Evolutionary conservation across 179 eudicot genomes (phyloP).

Genomic region (Vitellaria paradoxa): DNA sequence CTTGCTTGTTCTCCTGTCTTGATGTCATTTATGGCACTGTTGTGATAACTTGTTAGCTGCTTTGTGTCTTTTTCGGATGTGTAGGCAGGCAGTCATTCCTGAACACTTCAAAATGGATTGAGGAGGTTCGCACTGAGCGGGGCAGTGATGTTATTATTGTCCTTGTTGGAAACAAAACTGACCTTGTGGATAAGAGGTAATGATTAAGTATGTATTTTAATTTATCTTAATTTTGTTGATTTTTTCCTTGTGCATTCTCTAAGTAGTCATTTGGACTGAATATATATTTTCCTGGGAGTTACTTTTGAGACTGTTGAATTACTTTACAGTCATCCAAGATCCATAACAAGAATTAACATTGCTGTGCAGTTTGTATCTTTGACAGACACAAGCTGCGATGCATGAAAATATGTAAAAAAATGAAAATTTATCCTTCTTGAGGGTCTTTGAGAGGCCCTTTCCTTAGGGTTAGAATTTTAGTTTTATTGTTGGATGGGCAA

Average conservation of each 20-base stretch:
- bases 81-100: slow-evolving; percentile 34
- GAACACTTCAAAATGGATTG: slow-evolving; percentile 46
- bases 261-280: too few species aligned
- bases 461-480: neutral
- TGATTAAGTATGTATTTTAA: neutral
- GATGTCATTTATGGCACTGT: neutral
- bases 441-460: neutral
- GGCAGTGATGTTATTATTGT: slow-evolving; percentile 47
- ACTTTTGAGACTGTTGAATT: neutral
- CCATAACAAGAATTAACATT: neutral
- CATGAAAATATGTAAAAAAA: neutral
- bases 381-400: neutral
- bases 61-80: neutral
- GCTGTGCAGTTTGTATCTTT: neutral
- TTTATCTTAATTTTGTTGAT: neutral
- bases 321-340: neutral
- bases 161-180: slow-evolving; percentile 47
- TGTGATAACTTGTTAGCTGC: neutral
- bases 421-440: neutral
- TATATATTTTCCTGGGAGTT: neutral
- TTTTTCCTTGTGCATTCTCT: neutral
- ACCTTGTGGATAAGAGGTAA: slow-evolving; percentile 43
- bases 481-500: neutral
- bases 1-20: neutral
- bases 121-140: slow-evolving; percentile 48